These are phyloP conservation scores for Amphibolis antarctica DNA, from an alignment of 106 monocot genomes.

Conservation along the genomic window DNA sequence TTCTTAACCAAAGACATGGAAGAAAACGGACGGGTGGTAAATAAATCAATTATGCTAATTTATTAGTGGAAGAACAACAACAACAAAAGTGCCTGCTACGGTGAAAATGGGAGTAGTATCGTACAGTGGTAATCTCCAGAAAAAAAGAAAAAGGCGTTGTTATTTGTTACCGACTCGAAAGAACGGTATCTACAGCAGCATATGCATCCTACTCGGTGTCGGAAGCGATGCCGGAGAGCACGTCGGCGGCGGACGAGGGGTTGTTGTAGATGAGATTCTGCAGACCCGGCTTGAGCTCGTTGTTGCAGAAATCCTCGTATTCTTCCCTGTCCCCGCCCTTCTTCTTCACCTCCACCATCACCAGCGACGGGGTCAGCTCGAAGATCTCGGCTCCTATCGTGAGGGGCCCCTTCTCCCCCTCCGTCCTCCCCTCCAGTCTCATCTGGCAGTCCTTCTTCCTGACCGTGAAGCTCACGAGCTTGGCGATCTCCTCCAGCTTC, in stretches of 20 bases:
- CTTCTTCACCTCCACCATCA: slow-evolving; percentile 32
- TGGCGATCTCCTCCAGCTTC: slow-evolving; percentile 24
- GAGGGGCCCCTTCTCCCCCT: slow-evolving; percentile 34
- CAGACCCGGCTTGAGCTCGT: slow-evolving; percentile 73
- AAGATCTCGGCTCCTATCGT: slow-evolving; percentile 36
- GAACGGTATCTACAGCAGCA: too few relatives aligned
- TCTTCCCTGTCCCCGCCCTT: slow-evolving; percentile 68
- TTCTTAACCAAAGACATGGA: too few relatives aligned
- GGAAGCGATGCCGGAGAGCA: slow-evolving; percentile 10
- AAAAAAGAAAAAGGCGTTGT: too few relatives aligned
- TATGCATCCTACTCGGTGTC: slow-evolving; percentile 24
- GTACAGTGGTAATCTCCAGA: too few relatives aligned
- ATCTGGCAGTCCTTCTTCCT: slow-evolving; percentile 38
- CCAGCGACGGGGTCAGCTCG: slow-evolving; percentile 22
- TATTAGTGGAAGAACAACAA: too few relatives aligned
- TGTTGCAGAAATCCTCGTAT: slow-evolving; percentile 72
- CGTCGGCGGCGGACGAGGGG: slow-evolving; percentile 10
- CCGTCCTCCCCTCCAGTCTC: slow-evolving; percentile 32
- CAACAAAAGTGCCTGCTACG: too few relatives aligned
- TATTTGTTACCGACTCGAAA: too few relatives aligned
- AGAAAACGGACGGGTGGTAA: too few relatives aligned
- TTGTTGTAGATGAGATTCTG: slow-evolving; percentile 30
- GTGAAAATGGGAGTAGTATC: too few relatives aligned
- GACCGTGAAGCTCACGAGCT: slow-evolving; percentile 20
- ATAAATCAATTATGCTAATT: too few relatives aligned